Conservation (phyloP, 164 flowering plant species). For the Chimonanthus praecox region DNA sequence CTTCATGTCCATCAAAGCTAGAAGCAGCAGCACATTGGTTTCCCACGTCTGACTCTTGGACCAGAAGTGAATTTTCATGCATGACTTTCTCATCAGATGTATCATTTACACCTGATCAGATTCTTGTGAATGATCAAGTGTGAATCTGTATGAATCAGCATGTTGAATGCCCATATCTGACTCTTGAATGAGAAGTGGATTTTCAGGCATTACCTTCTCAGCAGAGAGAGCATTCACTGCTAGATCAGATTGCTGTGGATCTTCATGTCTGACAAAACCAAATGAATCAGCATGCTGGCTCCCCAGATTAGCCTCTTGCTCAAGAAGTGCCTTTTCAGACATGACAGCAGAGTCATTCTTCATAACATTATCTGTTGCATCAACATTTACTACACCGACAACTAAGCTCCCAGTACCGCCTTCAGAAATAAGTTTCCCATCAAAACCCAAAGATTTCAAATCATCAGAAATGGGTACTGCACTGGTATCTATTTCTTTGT, state of each 20-base stretch:
- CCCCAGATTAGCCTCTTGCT: background rate
- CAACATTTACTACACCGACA: conserved; percentile 4
- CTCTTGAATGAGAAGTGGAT: conserved; percentile 5
- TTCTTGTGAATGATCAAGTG: conserved; percentile 13
- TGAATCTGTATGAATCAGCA: conserved; percentile 7
- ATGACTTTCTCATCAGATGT: no score
- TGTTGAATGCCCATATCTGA: conserved; percentile 3
- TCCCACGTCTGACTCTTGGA: conserved; percentile 4
- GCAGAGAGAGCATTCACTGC: background rate
- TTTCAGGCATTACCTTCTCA: conserved; percentile 5
- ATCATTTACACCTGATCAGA: conserved; percentile 30
- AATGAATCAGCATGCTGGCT: background rate
- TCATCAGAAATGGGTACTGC: background rate
- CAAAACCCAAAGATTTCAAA: conserved; percentile 4
- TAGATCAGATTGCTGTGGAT: background rate
- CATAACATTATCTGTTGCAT: background rate
- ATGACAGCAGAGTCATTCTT: background rate
- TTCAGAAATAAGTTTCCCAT: conserved; percentile 6
- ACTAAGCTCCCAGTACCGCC: background rate
- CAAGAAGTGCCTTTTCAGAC: conserved; percentile 1
- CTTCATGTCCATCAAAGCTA: conserved; percentile 10
- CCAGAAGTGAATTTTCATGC: no score
- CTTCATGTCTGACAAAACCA: background rate
- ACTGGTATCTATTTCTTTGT: conserved; percentile 14
- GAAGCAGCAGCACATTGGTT: conserved; percentile 7